Evolutionary conservation across 2,329 filamentous ascomycete species (phyloP), one percentile per base, ranked within the genome.

Genomic region (Echinosphaeria canescens): DNA sequence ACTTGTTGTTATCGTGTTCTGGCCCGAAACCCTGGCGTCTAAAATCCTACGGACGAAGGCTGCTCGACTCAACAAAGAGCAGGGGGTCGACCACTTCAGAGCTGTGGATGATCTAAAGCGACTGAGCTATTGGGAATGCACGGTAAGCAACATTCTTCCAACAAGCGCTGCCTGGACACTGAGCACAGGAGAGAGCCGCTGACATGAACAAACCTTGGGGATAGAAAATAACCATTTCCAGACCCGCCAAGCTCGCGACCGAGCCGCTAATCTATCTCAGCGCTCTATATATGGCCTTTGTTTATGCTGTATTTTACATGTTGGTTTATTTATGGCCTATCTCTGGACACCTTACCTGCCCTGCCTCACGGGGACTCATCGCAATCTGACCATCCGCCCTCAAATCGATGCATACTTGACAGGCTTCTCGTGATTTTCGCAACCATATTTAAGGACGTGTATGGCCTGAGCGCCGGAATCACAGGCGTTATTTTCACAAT

Each of bases 221-320:
- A n/a, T 23, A 40, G 36, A 39, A 31, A 36, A 39, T 33, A 14
- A 43, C 42, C 7, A 27, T 47, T n/a, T n/a, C n/a, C n/a, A n/a
- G 10, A 36, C 40, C 2, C 31, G 43, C 12, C 45, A 43, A 1
- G 30, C 36, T 47, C 15, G 41, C 33, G 24, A 33, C 32, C 3
- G 45, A 48, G 33, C 39, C 41, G 31, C 30, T 47, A 6, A 34
- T 47, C 5, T 33, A 36, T 3, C 27, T 44, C 13, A 42, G 38
- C 0, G 43, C 40, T 20, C 15, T 42, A 4, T 48, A 43, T 24
- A 32, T 47, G 26, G 41, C 38, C 1, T 42, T 47, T 15, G 35
- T 44, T 4, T 47, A 47, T 20, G 38, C 42, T 4, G 38, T 45
- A 4, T 44, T 47, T 27, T 47, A 45, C 29, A 39, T 47, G 31